Conservation (phyloP, 2,329 filamentous ascomycete species). For the Pseudocercospora crystallina region DNA sequence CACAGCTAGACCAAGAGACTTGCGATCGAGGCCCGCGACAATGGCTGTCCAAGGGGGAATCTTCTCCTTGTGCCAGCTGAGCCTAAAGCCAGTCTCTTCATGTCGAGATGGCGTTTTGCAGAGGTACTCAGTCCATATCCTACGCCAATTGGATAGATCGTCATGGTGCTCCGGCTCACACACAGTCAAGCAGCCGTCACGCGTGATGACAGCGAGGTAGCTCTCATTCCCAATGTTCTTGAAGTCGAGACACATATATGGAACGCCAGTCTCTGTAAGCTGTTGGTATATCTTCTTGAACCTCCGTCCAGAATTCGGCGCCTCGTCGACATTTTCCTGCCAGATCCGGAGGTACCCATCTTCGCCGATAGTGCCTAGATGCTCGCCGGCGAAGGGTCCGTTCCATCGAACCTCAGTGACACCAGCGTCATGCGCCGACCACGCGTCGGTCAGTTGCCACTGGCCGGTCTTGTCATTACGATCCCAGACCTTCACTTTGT, state of each 20-base stretch:
- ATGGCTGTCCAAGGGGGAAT: conserved; percentile 76
- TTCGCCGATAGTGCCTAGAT: conserved; percentile 83
- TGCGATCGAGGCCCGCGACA: conserved; percentile 75
- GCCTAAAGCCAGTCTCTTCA: conserved; percentile 82
- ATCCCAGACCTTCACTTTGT: conserved; percentile 89
- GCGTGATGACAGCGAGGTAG: conserved; percentile 79
- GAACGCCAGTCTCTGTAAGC: conserved; percentile 65
- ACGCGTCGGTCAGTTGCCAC: conserved; percentile 82
- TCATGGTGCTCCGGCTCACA: conserved; percentile 86
- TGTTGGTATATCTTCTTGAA: conserved; percentile 71
- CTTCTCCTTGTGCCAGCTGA: conserved; percentile 85
- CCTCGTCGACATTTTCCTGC: conserved; percentile 83
- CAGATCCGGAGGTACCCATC: conserved; percentile 90
- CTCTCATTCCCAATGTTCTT: conserved; percentile 82
- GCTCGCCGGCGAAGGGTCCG: conserved; percentile 81
- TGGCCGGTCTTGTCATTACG: conserved; percentile 70
- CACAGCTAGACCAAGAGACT: conserved; percentile 78
- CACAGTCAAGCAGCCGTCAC: conserved; percentile 76
- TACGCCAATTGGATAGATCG: conserved; percentile 71
- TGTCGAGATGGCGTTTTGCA: conserved; percentile 70
- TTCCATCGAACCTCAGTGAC: conserved; percentile 94
- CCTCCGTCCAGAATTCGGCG: conserved; percentile 70
- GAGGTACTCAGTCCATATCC: conserved; percentile 74
- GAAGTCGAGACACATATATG: conserved; percentile 78
- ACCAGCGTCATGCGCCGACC: conserved; percentile 87